These are phyloP conservation scores for Quercus phellos DNA, from an alignment of 331 rosid genomes.

Conservation along the genomic window DNA sequence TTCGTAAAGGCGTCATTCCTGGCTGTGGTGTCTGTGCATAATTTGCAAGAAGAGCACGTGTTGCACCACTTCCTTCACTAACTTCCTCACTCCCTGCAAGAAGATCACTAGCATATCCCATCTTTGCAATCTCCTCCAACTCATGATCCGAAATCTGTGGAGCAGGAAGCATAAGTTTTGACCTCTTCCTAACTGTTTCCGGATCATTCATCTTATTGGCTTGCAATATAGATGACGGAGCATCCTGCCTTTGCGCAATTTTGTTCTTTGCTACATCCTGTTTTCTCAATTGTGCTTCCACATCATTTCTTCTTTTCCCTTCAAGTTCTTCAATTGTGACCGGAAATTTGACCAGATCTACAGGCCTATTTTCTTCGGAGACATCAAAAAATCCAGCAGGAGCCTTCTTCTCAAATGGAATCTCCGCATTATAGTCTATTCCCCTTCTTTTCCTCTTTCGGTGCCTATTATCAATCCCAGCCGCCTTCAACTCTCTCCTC, in stretches of 20 bases:
- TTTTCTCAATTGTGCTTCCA: conserved; percentile 77
- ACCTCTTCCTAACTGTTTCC: conserved; percentile 85
- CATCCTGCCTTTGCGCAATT: conserved; percentile 87
- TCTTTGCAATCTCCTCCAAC: conserved; percentile 90
- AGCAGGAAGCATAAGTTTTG: conserved; percentile 90
- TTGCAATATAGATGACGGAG: conserved; percentile 82
- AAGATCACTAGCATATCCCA: conserved; percentile 90
- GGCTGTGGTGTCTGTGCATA: conserved; percentile 76
- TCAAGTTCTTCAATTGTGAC: conserved; percentile 94
- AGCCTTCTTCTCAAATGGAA: conserved; percentile 93
- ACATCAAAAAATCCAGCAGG: conserved; percentile 91
- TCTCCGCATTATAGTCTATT: conserved; percentile 86
- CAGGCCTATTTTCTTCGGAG: conserved; percentile 66
- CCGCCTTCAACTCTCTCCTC: conserved; percentile 90
- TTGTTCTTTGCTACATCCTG: conserved; percentile 85
- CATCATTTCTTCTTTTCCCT: conserved; percentile 81
- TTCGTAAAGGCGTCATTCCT: conserved; percentile 74
- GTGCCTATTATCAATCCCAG: conserved; percentile 87
- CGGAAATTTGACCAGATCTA: conserved; percentile 76
- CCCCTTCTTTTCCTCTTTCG: conserved; percentile 91
- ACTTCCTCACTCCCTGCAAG: conserved; percentile 70
- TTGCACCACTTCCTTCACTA: conserved; percentile 72
- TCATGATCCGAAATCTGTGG: conserved; percentile 95
- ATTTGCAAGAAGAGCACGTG: conserved; percentile 88
- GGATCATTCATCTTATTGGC: conserved; percentile 95